Evolutionary conservation across 257 asterid genomes (phyloP).

Genomic region (Cordia subcordata): DNA sequence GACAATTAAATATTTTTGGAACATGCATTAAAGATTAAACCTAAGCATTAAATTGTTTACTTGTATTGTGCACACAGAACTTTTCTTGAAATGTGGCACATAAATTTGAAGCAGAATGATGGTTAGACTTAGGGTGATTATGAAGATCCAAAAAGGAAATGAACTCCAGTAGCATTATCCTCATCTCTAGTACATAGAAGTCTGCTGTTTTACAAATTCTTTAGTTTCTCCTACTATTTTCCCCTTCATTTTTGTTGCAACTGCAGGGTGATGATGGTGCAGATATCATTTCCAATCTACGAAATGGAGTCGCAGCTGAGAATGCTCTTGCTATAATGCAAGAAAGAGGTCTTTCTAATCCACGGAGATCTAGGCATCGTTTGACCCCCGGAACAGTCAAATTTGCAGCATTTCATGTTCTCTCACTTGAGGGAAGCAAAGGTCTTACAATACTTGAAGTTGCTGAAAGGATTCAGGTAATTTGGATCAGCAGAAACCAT

Average conservation of each 20-base stretch:
- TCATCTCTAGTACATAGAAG: neutral
- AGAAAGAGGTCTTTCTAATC: constrained; percentile 71
- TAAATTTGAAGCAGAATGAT: too few species aligned
- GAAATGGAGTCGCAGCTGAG: constrained; percentile 88
- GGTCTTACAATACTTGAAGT: constrained; percentile 79
- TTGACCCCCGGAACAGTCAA: constrained; percentile 98
- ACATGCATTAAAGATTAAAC: too few species aligned
- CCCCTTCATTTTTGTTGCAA: constrained; percentile 6
- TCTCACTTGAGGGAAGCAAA: constrained; percentile 77
- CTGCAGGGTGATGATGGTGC: constrained; percentile 59
- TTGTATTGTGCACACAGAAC: too few species aligned
- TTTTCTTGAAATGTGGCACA: too few species aligned
- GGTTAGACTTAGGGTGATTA: too few species aligned
- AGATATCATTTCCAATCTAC: constrained; percentile 56
- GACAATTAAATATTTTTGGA: too few species aligned
- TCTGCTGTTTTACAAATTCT: neutral
- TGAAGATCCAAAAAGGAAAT: too few species aligned
- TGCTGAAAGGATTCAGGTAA: constrained; percentile 92
- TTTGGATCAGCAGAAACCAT: neutral
- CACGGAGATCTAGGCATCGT: constrained; percentile 78
- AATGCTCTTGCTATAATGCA: constrained; percentile 85
- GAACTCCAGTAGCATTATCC: too few species aligned
- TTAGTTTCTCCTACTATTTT: neutral
- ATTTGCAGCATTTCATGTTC: constrained; percentile 86
- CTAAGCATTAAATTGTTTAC: too few species aligned